Evolutionary conservation across 1,284 basidiomycete species (phyloP), one percentile per base, ranked within the genome.

Genomic region (Hemileia vastatrix): DNA sequence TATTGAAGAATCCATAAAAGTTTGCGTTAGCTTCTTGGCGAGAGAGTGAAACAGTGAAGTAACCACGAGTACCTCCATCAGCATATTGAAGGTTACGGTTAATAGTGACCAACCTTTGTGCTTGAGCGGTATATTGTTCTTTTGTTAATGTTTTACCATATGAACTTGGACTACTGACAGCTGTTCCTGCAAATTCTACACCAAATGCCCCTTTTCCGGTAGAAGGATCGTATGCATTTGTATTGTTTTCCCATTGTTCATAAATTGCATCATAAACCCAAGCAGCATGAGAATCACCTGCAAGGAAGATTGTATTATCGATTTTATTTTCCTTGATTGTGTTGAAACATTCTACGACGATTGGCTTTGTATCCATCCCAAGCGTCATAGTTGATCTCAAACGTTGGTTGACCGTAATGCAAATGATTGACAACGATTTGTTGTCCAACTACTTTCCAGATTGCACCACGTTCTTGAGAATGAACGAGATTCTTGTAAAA

Each of bases 181-280:
- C 83, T 0, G 84, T 84, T 2, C 83, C 84, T 2, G 83, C 83
- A 68, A 85, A 85, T 72, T 86, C 83, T 45, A 86, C 84, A 6
- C 80, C 84, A 52, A 83, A 77, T 0, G 82, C 80, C 9, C 83
- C 83, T 9, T 77, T 64, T 2, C 84, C 83, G 0, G 81, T 82
- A 4, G 70, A 66, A 4, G 82, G 77, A 69, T 85, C 75, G 74
- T 85, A 84, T 11, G 63, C 80, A 79, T 67, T 40, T 24, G 63
- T 57, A 64, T 70, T 60, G 64, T 71, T 67, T n/a, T 27, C 19
- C 8, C 4, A 54, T 4, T 33, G 23, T 19, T 44, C 55, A 40
- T 40, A 9, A 21, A 23, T 68, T 64, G 21, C 58, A 67, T 82
- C 82, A 52, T 80, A 83, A 4, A 81, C 82, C 83, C 83, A 84